These are phyloP conservation scores for Leishmania aethiopica DNA, from an alignment of 208 protist species.

Conservation along the genomic window DNA sequence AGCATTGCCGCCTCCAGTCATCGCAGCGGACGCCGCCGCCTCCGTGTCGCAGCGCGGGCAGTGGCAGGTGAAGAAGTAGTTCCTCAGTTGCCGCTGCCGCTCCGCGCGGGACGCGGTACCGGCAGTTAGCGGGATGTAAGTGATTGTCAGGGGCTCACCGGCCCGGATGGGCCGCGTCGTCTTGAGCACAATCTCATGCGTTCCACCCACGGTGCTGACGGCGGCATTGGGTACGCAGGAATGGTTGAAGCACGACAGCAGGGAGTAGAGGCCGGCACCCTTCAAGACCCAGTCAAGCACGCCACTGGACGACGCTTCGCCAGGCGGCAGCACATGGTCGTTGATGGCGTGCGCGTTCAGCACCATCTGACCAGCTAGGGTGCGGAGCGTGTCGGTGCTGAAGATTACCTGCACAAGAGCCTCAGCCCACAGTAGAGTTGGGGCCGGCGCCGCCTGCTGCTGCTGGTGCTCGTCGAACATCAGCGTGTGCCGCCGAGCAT, in stretches of 20 bases:
- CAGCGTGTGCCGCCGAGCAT: not conserved
- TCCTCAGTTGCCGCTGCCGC: slow-evolving; percentile 46
- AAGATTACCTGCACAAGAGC: slow-evolving; percentile 56
- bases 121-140: slow-evolving; percentile 68
- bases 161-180: slow-evolving; percentile 44
- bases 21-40: not conserved
- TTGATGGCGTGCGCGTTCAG: slow-evolving; percentile 83
- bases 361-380: slow-evolving; percentile 65
- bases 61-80: slow-evolving; percentile 80
- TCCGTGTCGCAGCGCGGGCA: slow-evolving; percentile 58
- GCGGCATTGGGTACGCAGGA: slow-evolving; percentile 70
- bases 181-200: slow-evolving; percentile 66
- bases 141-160: slow-evolving; percentile 72
- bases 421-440: slow-evolving; percentile 36
- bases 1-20: not conserved
- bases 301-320: not conserved
- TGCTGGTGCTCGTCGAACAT: not conserved
- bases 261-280: slow-evolving; percentile 70
- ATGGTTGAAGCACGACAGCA: slow-evolving; percentile 83
- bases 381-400: slow-evolving; percentile 59
- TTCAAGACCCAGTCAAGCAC: slow-evolving; percentile 60
- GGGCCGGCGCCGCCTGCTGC: not conserved
- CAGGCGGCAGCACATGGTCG: slow-evolving; percentile 30
- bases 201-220: slow-evolving; percentile 46
- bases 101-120: slow-evolving; percentile 33